Percentiles rank a stretch among this genome's conserved stretches.
These are phyloP conservation scores for Aspergillus chevalieri DNA, from an alignment of 2,329 filamentous ascomycete species.

Conservation along the genomic window DNA sequence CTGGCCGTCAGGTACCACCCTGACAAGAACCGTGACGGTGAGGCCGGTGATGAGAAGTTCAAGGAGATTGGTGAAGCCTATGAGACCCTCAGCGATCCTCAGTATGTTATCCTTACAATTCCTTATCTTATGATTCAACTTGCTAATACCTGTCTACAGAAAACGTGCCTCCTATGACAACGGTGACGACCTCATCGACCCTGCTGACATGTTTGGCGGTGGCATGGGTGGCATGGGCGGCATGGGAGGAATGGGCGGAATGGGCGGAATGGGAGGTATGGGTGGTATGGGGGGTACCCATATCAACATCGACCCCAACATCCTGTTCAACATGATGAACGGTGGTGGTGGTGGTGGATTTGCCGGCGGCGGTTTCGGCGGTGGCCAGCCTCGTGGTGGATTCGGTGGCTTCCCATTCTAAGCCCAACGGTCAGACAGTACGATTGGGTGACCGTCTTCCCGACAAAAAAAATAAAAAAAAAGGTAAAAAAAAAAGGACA, in stretches of 20 bases:
- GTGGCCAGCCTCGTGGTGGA: conserved; percentile 39
- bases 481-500: not conserved
- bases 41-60: conserved; percentile 80
- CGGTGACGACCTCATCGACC: conserved; percentile 84
- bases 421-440: conserved; percentile 6
- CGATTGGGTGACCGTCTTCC: not conserved
- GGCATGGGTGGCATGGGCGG: conserved; percentile 44
- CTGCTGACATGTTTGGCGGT: conserved; percentile 72
- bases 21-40: conserved; percentile 85
- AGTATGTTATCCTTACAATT: conserved; percentile 54
- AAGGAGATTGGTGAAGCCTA: conserved; percentile 98
- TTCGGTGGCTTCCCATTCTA: conserved; percentile 56
- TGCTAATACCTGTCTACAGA: conserved; percentile 38
- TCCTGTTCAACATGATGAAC: conserved; percentile 80
- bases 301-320: conserved; percentile 63
- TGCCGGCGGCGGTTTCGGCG: conserved; percentile 37
- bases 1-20: conserved; percentile 91
- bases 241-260: conserved; percentile 55
- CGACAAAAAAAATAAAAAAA: not conserved
- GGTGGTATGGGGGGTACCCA: conserved; percentile 47
- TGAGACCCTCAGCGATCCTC: conserved; percentile 86
- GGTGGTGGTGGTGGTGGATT: conserved; percentile 42
- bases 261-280: conserved; percentile 37
- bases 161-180: conserved; percentile 89
- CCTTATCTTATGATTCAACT: conserved; percentile 2